Percentiles rank a stretch among this genome's conserved stretches.
phyloP scores from a whole-genome alignment of 1,284 basidiomycete genomes.

The Fomitopsis betulina region DNA sequence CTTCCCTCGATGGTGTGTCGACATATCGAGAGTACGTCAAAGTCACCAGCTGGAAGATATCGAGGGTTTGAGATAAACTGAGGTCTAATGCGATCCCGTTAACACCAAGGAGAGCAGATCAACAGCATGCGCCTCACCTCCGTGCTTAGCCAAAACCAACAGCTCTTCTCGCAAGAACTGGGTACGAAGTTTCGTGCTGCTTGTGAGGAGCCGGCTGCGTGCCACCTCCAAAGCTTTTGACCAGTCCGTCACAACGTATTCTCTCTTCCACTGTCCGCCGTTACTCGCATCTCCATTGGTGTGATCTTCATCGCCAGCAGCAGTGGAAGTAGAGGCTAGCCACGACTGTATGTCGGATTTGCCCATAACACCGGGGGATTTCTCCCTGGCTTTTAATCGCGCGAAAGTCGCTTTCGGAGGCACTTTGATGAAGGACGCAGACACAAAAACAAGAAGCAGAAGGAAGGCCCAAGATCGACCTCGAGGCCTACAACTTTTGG shows the following conservation, averaged over 20 bases:
- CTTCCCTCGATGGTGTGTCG: constrained; percentile 65
- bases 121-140: constrained; percentile 38
- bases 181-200: constrained; percentile 51
- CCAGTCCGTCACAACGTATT: constrained; percentile 52
- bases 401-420: constrained; percentile 12
- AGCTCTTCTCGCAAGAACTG: constrained; percentile 61
- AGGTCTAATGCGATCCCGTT: constrained; percentile 43
- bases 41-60: constrained; percentile 70
- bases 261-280: constrained; percentile 41
- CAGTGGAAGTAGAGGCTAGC: constrained; percentile 29
- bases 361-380: constrained; percentile 25
- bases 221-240: constrained; percentile 48
- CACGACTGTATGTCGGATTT: constrained; percentile 36
- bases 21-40: constrained; percentile 75
- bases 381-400: constrained; percentile 20
- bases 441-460: not conserved
- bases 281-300: constrained; percentile 2
- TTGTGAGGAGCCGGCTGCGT: constrained; percentile 41
- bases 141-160: constrained; percentile 51
- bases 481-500: no score
- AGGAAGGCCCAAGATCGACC: no score
- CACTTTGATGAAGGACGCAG: not conserved
- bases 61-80: constrained; percentile 56
- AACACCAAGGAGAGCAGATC: not conserved
- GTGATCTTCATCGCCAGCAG: constrained; percentile 25